phyloP scores from a whole-genome alignment of 306 rosid species.

The Quercus suber region DNA sequence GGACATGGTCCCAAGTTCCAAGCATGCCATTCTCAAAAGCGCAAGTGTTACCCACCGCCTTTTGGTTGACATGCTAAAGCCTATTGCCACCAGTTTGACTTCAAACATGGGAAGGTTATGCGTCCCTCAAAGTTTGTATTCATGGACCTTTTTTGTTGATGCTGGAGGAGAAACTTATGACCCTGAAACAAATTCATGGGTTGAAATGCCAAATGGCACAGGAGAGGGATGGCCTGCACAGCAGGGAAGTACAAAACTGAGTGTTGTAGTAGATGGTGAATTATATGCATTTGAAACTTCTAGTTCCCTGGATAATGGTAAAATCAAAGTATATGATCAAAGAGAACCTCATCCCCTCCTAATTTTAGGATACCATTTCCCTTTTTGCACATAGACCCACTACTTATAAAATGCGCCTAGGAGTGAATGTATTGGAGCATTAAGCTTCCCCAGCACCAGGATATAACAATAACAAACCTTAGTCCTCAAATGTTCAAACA shows the following conservation, averaged over 20 bases:
- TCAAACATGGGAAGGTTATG: constrained; percentile 81
- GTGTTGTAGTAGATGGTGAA: constrained; percentile 81
- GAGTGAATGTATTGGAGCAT: no score
- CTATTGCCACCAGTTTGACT: constrained; percentile 86
- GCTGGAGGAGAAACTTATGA: constrained; percentile 94
- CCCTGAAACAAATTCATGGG: constrained; percentile 79
- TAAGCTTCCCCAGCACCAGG: no score
- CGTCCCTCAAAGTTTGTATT: constrained; percentile 86
- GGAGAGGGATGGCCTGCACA: constrained; percentile 97
- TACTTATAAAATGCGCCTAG: no score
- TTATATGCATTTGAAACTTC: constrained; percentile 91
- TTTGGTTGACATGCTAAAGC: constrained; percentile 85
- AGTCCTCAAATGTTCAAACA: no score
- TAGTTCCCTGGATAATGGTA: constrained; percentile 68
- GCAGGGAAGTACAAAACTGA: constrained; percentile 84
- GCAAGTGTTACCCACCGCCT: constrained; percentile 63
- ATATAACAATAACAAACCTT: no score
- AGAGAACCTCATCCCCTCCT: constrained; percentile 21
- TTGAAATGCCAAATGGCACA: constrained; percentile 91
- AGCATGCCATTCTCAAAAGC: constrained; percentile 94
- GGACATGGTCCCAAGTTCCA: constrained; percentile 70
- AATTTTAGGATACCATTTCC: no score
- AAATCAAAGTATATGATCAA: constrained; percentile 83
- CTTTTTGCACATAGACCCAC: no score
- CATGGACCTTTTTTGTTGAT: constrained; percentile 96